Conservation (phyloP, 1,139 yeast species). For the Taphrina flavorubra region DNA sequence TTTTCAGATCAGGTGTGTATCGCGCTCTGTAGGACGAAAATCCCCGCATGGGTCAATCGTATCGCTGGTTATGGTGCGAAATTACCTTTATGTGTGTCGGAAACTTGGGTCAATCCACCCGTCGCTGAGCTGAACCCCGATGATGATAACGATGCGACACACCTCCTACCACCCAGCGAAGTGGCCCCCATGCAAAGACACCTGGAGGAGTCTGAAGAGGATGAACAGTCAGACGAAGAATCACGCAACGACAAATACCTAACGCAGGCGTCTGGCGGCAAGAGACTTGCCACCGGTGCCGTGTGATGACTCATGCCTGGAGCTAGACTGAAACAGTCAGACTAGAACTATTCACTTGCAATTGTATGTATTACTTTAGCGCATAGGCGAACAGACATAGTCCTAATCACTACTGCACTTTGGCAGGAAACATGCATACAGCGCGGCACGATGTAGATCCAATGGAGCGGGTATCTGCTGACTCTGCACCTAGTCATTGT, state of each 20-base stretch:
- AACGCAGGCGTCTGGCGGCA: constrained; percentile 20
- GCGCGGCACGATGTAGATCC: no score
- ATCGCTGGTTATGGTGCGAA: constrained; percentile 41
- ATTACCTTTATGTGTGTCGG: constrained; percentile 34
- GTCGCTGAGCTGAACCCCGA: constrained; percentile 24
- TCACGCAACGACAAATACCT: constrained; percentile 13
- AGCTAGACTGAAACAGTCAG: no score
- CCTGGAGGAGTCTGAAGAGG: background rate
- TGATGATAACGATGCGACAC: constrained; percentile 15
- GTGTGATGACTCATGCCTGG: no score
- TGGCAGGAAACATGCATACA: no score
- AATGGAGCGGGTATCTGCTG: no score
- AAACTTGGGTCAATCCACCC: constrained; percentile 38
- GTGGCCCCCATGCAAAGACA: constrained; percentile 36
- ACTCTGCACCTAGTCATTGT: no score
- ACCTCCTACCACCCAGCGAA: constrained; percentile 36
- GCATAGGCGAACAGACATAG: no score
- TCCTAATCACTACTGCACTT: no score
- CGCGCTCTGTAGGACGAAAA: constrained; percentile 30
- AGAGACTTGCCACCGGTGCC: constrained; percentile 3
- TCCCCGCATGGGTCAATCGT: constrained; percentile 43
- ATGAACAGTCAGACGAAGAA: constrained; percentile 7
- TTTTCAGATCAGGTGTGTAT: constrained; percentile 30
- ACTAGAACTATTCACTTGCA: no score
- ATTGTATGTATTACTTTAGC: no score